phyloP scores from a whole-genome alignment of 2,329 filamentous ascomycete species.

The Annulohypoxylon truncatum region DNA sequence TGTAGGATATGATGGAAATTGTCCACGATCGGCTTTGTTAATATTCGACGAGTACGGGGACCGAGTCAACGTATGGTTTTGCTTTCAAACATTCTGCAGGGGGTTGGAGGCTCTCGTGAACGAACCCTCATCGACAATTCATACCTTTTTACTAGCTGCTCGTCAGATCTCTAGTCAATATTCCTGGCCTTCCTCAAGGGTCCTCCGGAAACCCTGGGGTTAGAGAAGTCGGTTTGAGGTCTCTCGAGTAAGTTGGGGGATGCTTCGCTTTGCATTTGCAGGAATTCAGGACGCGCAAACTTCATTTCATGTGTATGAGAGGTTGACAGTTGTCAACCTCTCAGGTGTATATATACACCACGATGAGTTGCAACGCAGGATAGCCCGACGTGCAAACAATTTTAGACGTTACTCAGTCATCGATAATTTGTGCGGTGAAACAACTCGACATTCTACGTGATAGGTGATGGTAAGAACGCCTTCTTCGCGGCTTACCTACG shows the following conservation, averaged over 20 bases:
- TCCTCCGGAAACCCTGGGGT: neutral
- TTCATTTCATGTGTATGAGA: conserved; percentile 18
- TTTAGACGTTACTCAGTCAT: conserved; percentile 22
- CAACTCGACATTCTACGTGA: neutral
- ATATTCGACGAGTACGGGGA: neutral
- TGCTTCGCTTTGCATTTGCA: conserved; percentile 1
- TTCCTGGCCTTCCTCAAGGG: neutral
- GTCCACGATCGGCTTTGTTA: neutral
- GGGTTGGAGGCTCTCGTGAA: neutral
- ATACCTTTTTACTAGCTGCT: neutral
- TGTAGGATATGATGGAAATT: neutral
- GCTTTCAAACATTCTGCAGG: neutral
- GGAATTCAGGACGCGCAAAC: conserved; percentile 2
- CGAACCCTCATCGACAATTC: neutral
- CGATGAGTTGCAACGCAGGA: conserved; percentile 24
- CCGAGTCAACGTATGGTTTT: neutral
- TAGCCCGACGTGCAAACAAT: conserved; percentile 22
- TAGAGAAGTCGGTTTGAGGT: neutral
- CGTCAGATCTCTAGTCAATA: neutral
- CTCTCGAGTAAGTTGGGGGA: neutral
- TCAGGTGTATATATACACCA: conserved; percentile 30
- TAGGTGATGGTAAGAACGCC: neutral
- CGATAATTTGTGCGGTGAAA: neutral
- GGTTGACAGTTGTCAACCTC: neutral
- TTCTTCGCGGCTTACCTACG: conserved; percentile 57